Evolutionary conservation across 2,329 filamentous ascomycete genomes (phyloP).

Genomic region (Emydomyces testavorans): DNA sequence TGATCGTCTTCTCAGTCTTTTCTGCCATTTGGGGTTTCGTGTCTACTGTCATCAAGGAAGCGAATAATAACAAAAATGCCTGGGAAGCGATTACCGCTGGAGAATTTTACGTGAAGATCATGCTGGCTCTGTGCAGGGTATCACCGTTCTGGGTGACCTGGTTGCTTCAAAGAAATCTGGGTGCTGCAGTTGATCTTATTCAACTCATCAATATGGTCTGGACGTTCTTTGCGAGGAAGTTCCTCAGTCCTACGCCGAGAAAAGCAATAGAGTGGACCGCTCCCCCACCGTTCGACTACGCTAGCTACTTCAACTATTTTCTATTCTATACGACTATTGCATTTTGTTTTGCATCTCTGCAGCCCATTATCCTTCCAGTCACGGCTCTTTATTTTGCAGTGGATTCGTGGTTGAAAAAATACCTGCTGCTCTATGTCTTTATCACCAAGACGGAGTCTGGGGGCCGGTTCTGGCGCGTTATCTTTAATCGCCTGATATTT

Average conservation of each 20-base stretch:
- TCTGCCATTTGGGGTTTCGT: conserved; percentile 68
- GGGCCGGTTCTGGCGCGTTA: conserved; percentile 77
- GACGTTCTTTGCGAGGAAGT: conserved; percentile 73
- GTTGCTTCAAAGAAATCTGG: conserved; percentile 82
- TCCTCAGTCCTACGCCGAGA: conserved; percentile 75
- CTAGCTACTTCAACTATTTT: conserved; percentile 96
- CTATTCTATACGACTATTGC: conserved; percentile 87
- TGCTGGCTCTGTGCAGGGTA: conserved; percentile 65
- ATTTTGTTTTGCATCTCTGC: conserved; percentile 70
- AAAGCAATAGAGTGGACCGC: conserved; percentile 88
- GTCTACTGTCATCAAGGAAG: conserved; percentile 50
- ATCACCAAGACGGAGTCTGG: conserved; percentile 94
- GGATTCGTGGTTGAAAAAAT: conserved; percentile 88
- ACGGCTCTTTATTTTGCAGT: conserved; percentile 81
- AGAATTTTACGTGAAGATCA: conserved; percentile 52
- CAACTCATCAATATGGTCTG: conserved; percentile 76
- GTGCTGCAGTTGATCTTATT: conserved; percentile 84
- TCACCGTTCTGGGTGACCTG: conserved; percentile 93
- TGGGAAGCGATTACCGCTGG: conserved; percentile 58
- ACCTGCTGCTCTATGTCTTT: conserved; percentile 85
- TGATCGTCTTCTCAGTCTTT: conserved; percentile 88
- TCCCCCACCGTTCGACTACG: conserved; percentile 85
- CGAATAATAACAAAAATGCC: conserved; percentile 46
- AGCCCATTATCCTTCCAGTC: conserved; percentile 76
- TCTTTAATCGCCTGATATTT: conserved; percentile 90